Evolutionary conservation across 148 eudicot species (phyloP).

Genomic region (Pouteria glomerata): DNA sequence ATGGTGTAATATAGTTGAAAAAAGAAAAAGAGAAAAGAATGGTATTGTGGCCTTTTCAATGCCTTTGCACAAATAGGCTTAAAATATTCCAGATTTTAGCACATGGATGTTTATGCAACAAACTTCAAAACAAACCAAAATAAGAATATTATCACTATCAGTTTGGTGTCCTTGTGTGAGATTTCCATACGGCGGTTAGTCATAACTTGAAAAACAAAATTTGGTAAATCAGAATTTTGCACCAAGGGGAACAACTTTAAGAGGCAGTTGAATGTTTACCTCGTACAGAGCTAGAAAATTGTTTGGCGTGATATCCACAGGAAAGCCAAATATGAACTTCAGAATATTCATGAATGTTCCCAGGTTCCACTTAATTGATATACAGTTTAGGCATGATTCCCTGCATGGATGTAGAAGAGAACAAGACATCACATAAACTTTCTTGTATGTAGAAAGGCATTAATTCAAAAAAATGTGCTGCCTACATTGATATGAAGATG

Average conservation of each 20-base stretch:
- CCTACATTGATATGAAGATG: neutral
- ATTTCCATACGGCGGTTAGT: neutral
- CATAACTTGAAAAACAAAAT: neutral
- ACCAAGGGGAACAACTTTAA: neutral
- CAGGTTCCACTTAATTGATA: slow-evolving; percentile 54
- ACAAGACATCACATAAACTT: neutral
- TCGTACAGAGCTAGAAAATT: slow-evolving; percentile 50
- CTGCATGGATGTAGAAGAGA: slow-evolving; percentile 28
- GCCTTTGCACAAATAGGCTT: too few species aligned
- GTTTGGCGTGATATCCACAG: slow-evolving; percentile 35
- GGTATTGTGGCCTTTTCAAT: too few species aligned
- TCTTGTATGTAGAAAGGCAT: neutral
- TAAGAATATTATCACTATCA: neutral
- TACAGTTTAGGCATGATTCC: slow-evolving; percentile 42
- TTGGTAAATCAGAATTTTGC: neutral
- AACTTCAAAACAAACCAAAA: neutral
- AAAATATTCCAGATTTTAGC: too few species aligned
- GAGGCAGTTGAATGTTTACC: slow-evolving; percentile 29
- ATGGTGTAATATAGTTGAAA: too few species aligned
- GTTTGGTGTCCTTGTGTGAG: neutral
- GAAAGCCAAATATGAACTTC: slow-evolving; percentile 53
- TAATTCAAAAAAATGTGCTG: neutral
- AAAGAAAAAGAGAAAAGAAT: too few species aligned
- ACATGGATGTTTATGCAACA: too few species aligned
- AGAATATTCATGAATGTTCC: slow-evolving; percentile 47